Conservation (phyloP, 106 monocot genomes). For the Posidonia australis region DNA sequence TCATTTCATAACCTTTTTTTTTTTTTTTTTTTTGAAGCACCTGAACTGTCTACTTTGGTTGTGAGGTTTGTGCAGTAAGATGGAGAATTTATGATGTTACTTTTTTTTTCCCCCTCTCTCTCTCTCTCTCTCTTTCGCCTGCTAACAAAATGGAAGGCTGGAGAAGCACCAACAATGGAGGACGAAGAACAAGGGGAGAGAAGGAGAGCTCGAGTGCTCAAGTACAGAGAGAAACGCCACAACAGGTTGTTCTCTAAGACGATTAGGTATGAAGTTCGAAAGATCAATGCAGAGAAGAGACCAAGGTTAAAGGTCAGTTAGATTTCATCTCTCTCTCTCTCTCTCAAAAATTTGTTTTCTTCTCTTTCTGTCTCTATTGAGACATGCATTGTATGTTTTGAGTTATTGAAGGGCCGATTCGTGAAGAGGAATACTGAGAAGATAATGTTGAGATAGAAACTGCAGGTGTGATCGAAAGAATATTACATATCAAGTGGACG, state of each 20-base stretch:
- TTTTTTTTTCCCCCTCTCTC: too few species aligned
- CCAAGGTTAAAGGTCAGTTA: slow-evolving; percentile 10
- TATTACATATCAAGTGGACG: too few species aligned
- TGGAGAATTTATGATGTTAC: too few species aligned
- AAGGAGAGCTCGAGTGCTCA: slow-evolving; percentile 6
- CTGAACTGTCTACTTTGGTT: too few species aligned
- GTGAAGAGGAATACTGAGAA: slow-evolving; percentile 4
- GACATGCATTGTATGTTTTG: neutral
- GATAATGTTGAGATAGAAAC: neutral
- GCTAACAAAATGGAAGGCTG: neutral
- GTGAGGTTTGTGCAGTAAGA: too few species aligned
- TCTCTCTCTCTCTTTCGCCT: neutral
- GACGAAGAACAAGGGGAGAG: slow-evolving; percentile 8
- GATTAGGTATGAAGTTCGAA: slow-evolving; percentile 19
- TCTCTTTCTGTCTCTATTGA: neutral
- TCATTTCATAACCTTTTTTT: neutral
- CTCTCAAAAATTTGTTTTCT: neutral
- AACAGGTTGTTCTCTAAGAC: slow-evolving; percentile 21
- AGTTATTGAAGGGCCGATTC: slow-evolving; percentile 10
- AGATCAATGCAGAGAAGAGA: slow-evolving; percentile 18
- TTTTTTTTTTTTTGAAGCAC: neutral
- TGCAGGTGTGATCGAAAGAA: too few species aligned
- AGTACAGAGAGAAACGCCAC: slow-evolving; percentile 19
- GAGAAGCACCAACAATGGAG: neutral
- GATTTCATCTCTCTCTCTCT: neutral